Base-by-base conservation (phyloP, 495 filamentous ascomycete species). In the Stereocaulon alpinum region DNA sequence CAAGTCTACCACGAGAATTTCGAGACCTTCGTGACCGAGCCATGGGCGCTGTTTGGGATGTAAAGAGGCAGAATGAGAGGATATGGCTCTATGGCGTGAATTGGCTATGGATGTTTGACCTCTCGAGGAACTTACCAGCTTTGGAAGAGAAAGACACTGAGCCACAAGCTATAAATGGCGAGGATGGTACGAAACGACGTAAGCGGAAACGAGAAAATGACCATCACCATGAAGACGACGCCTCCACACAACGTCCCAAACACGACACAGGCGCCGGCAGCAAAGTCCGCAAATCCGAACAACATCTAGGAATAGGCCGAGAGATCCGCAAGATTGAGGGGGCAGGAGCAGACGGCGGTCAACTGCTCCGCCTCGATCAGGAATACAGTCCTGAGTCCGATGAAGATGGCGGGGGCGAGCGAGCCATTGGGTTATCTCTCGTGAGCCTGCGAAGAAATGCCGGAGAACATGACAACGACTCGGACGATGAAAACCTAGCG, bases 51-150 rank as follows among this genome's bases (percentile, higher is more conserved):
- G 67, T 95, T 22, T 99, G 94, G 91, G 89, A 96, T 67, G 72
- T 86, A 2, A 74, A 72, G 27, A 66, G 70, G 2, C 64, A 65
- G 17, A 75, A 74, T 15, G 76, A 86, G 55, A 78, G 91, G 6
- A 71, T 92, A 2, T 97, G 93, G 91, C 69, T 96, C 9, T 96
- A 92, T 68, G 91, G 90, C 12, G 76, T 77, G 9, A 82, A 80
- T 0, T 96, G 90, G 81, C 68, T 99, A 55, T 95, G 86, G 79
- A 97, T 97, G 91, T 81, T 97, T 60, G 89, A 97, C 69, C 67
- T 95, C 6, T 79, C 79, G 6, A 79, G 80, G 56, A 86, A 97
- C 66, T 76, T 95, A 53, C 79, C 77, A 0, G 66, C 73, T 2
- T 61, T 66, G 6, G 70, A 71, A 7, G 68, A 73, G 41, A 2